Percentiles rank a stretch among this genome's conserved stretches.
These are phyloP conservation scores for Sclerotinia sclerotiorum DNA, from an alignment of 2,329 filamentous ascomycete genomes.

Conservation along the genomic window DNA sequence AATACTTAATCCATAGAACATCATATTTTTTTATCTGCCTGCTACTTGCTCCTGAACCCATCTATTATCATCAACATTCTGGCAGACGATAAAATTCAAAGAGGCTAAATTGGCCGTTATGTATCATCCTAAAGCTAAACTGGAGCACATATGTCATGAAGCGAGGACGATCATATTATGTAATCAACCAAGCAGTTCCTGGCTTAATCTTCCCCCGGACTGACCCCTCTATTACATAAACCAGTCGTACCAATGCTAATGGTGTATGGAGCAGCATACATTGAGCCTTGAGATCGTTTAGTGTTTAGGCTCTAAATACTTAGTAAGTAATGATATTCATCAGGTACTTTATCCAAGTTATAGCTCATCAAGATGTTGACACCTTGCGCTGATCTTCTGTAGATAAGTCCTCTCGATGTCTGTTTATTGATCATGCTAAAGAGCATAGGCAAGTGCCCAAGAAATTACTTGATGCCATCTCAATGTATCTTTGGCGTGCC, in stretches of 20 bases:
- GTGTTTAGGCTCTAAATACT: not conserved
- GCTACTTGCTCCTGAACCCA: no score
- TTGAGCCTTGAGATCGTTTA: not conserved
- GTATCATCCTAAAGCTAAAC: not conserved
- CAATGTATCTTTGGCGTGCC: not conserved
- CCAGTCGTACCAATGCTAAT: not conserved
- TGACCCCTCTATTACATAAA: not conserved
- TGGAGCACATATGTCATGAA: not conserved
- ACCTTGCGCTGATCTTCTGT: not conserved
- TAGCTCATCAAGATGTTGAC: not conserved
- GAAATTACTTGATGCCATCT: not conserved
- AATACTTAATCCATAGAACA: not conserved
- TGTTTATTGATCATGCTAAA: not conserved
- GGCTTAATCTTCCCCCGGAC: not conserved
- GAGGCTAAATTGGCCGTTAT: not conserved
- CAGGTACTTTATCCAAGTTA: not conserved
- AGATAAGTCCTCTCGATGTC: not conserved
- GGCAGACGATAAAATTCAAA: not conserved
- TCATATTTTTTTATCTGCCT: not conserved
- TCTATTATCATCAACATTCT: not conserved
- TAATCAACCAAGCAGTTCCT: not conserved
- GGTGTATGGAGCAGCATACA: not conserved
- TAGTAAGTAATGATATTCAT: not conserved
- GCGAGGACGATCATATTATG: not conserved
- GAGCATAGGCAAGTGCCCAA: not conserved